Evolutionary conservation across 225 moss, liverwort and hornwort genomes (phyloP).

Genomic region (Lunularia cruciata): DNA sequence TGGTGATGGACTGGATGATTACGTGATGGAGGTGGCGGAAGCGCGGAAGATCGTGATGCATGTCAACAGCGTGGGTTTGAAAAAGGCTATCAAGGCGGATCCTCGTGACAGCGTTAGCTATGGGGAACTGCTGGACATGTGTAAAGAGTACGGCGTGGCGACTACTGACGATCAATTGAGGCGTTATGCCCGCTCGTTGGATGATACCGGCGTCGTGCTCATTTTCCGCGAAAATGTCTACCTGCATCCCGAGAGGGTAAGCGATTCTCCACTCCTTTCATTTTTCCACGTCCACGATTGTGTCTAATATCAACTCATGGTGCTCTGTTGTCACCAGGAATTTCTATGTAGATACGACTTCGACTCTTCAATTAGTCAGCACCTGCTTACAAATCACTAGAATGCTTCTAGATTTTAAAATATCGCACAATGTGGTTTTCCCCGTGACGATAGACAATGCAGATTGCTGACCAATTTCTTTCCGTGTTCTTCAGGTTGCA

Average conservation of each 20-base stretch:
- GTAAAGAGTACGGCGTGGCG: conserved; percentile 56
- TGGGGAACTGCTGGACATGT: conserved; percentile 61
- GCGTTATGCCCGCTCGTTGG: conserved; percentile 54
- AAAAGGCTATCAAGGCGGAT: conserved; percentile 56
- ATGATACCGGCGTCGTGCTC: conserved; percentile 85
- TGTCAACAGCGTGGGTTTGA: conserved; percentile 69
- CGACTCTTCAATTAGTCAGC: too few species aligned
- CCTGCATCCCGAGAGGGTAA: conserved; percentile 85
- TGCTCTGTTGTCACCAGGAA: too few species aligned
- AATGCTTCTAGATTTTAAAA: too few species aligned
- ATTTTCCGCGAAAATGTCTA: conserved; percentile 81
- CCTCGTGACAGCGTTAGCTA: conserved; percentile 65
- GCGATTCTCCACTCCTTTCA: background rate
- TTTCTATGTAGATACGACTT: too few species aligned
- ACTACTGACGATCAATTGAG: conserved; percentile 47
- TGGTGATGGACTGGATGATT: conserved; percentile 9
- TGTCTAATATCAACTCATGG: too few species aligned
- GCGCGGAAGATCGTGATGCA: conserved; percentile 72
- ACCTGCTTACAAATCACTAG: too few species aligned
- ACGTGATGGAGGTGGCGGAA: conserved; percentile 48
- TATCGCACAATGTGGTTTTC: too few species aligned
- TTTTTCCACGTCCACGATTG: background rate
- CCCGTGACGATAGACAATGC: background rate
- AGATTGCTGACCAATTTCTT: background rate
- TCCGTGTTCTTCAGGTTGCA: conserved; percentile 54